These are phyloP conservation scores for Zymoseptoria pseudotritici DNA, from an alignment of 2,329 filamentous ascomycete species.

Conservation along the genomic window DNA sequence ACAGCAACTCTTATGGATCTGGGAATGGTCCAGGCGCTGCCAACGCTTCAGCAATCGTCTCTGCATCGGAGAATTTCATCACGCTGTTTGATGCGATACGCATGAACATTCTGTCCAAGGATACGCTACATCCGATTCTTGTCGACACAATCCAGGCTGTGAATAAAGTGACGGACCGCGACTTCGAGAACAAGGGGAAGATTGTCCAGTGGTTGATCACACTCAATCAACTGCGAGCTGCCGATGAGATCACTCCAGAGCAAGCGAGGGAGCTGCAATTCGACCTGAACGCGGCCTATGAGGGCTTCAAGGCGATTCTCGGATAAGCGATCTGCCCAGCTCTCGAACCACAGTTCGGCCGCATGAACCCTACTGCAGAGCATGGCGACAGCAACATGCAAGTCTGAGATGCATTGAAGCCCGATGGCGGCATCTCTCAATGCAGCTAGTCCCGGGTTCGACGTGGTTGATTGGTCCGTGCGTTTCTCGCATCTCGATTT, in stretches of 20 bases:
- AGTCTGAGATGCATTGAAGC: not conserved
- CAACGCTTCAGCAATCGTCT: constrained; percentile 55
- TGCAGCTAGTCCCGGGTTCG: not conserved
- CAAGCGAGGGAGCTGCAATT: constrained; percentile 83
- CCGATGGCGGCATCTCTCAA: not conserved
- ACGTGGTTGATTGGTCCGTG: not conserved
- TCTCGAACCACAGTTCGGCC: too few relatives aligned
- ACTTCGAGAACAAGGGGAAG: constrained; percentile 92
- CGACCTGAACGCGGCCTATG: constrained; percentile 90
- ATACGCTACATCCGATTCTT: constrained; percentile 88
- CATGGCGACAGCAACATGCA: not conserved
- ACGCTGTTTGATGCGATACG: constrained; percentile 93
- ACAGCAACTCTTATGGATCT: constrained; percentile 12
- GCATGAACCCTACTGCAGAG: not conserved
- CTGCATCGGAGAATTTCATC: constrained; percentile 96
- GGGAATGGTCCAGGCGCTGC: constrained; percentile 20
- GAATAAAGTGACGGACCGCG: constrained; percentile 90
- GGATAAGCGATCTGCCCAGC: constrained; percentile 21
- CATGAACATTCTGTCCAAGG: constrained; percentile 85
- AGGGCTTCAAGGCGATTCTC: constrained; percentile 81
- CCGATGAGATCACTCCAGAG: constrained; percentile 79
- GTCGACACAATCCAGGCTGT: constrained; percentile 95
- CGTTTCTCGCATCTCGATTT: not conserved
- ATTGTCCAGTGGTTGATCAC: constrained; percentile 98
- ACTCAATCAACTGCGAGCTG: constrained; percentile 94